A percentile compares a stretch with the other conserved stretches of the same genome.
Evolutionary conservation across 2,329 filamentous ascomycete species (phyloP).

Genomic region (Rhynchosporium agropyri): DNA sequence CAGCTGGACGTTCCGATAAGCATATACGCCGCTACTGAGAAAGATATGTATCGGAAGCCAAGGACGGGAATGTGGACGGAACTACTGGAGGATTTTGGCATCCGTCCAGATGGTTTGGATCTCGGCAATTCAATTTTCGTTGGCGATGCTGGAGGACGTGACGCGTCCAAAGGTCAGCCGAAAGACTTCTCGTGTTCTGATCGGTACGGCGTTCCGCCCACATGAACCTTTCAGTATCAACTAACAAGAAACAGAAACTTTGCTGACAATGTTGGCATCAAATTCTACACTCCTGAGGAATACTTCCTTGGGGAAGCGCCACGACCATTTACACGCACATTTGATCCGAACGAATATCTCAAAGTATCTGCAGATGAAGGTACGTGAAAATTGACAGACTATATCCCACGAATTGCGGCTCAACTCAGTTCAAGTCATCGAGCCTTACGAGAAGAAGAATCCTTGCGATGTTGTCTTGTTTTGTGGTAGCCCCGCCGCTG

Average conservation of each 20-base stretch:
- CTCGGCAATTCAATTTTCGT: conserved; percentile 77
- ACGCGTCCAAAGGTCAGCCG: conserved; percentile 48
- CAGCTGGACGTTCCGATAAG: conserved; percentile 75
- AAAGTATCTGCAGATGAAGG: conserved; percentile 33
- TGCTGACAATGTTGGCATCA: conserved; percentile 79
- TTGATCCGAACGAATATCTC: conserved; percentile 68
- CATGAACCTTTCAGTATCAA: conserved; percentile 7
- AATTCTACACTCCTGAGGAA: conserved; percentile 87
- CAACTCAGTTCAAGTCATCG: conserved; percentile 30
- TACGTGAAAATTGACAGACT: conserved; percentile 22
- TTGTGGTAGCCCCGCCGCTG: conserved; percentile 84
- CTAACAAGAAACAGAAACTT: conserved; percentile 63
- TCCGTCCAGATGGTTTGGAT: conserved; percentile 61
- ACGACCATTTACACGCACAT: conserved; percentile 67
- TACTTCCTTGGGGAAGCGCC: conserved; percentile 75
- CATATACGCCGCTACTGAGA: conserved; percentile 83
- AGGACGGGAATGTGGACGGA: conserved; percentile 85
- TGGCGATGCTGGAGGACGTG: conserved; percentile 77
- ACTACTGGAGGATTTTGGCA: conserved; percentile 54
- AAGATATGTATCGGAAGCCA: conserved; percentile 85
- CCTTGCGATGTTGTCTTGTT: conserved; percentile 78
- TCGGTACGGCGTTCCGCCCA: conserved; percentile 36
- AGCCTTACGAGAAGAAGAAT: conserved; percentile 57
- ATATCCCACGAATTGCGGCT: conserved; percentile 8
- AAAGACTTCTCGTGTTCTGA: conserved; percentile 70